Conservation (phyloP, 345 rosid genomes). For the Eucalyptus cloeziana region DNA sequence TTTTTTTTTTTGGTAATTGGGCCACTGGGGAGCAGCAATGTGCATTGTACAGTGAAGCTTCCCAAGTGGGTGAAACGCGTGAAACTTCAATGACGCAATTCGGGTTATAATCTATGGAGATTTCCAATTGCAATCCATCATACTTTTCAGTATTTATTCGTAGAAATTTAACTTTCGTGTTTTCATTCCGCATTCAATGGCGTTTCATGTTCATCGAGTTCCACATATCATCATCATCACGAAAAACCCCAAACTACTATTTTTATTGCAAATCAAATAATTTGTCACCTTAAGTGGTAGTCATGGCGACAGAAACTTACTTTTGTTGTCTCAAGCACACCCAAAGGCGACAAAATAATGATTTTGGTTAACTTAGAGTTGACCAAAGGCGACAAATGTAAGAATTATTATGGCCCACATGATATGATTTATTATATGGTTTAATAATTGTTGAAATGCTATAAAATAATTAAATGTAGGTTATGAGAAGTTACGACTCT, state of each 20-base stretch:
- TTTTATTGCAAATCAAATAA: not conserved
- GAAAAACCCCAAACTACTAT: too few species aligned
- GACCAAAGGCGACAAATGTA: not conserved
- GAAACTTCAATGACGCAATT: not conserved
- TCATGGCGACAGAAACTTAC: not conserved
- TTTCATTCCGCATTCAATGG: not conserved
- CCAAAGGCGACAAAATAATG: not conserved
- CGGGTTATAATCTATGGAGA: not conserved
- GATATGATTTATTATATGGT: too few species aligned
- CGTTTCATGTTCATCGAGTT: not conserved
- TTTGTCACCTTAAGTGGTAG: not conserved
- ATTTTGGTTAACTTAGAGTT: not conserved
- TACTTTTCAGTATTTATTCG: not conserved
- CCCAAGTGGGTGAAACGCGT: not conserved
- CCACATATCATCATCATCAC: not conserved
- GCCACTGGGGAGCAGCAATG: not conserved
- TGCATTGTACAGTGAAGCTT: not conserved
- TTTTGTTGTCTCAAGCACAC: not conserved
- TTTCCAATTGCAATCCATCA: not conserved
- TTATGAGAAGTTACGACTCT: too few species aligned
- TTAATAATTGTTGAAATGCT: too few species aligned
- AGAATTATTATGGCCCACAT: too few species aligned
- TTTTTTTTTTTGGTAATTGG: too few species aligned
- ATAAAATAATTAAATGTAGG: too few species aligned
- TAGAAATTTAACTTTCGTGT: not conserved